phyloP scores from a whole-genome alignment of 306 rosid genomes.

The Trifolium repens region DNA sequence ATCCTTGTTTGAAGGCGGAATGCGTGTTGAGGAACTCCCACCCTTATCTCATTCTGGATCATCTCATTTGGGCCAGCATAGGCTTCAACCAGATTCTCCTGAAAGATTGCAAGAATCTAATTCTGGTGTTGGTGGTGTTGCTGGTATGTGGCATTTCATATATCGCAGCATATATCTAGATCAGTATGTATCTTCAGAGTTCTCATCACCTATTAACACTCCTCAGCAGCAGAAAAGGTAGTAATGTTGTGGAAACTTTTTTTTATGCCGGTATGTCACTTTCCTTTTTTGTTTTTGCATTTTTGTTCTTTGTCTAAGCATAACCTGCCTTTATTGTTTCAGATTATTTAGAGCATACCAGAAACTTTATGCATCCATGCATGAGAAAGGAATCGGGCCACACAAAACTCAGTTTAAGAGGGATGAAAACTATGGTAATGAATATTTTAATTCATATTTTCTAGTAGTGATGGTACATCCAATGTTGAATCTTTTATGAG shows the following conservation, averaged over 20 bases:
- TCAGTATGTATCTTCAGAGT: slow-evolving; percentile 91
- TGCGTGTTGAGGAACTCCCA: slow-evolving; percentile 88
- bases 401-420: slow-evolving; percentile 94
- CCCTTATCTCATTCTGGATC: slow-evolving; percentile 62
- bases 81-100: slow-evolving; percentile 65
- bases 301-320: slow-evolving; percentile 16
- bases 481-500: slow-evolving; percentile 12
- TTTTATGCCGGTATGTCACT: slow-evolving; percentile 23
- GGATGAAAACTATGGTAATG: slow-evolving; percentile 86
- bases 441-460: slow-evolving; percentile 30
- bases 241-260: slow-evolving; percentile 6
- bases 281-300: neutral
- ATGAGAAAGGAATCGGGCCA: slow-evolving; percentile 82
- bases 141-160: slow-evolving; percentile 96
- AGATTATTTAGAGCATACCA: slow-evolving; percentile 89
- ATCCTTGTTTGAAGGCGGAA: slow-evolving; percentile 88
- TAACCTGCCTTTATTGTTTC: slow-evolving; percentile 50
- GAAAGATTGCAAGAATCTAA: slow-evolving; percentile 63
- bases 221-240: slow-evolving; percentile 84
- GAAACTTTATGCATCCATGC: slow-evolving; percentile 87
- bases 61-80: slow-evolving; percentile 63
- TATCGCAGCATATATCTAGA: slow-evolving; percentile 91
- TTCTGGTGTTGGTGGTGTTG: slow-evolving; percentile 71
- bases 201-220: slow-evolving; percentile 75
- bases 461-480: slow-evolving; percentile 15